These are phyloP conservation scores for Naganishia vaughanmartiniae DNA, from an alignment of 768 basidiomycete species.

Conservation along the genomic window DNA sequence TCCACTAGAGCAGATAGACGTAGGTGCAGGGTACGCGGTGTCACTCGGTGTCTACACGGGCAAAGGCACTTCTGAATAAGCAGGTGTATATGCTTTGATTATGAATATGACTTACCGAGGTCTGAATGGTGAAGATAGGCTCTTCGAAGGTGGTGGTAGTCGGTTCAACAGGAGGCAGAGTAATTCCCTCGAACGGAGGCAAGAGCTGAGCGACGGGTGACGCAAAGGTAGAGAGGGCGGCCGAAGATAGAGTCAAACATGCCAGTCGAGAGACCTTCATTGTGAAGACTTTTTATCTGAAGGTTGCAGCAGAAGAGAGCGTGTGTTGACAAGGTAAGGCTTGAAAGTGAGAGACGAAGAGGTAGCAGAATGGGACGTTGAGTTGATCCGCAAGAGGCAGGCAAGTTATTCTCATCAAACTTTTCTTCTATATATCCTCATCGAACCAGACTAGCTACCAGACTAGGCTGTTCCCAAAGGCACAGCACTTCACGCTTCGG, in stretches of 20 bases:
- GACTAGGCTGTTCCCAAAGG: too few species aligned
- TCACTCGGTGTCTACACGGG: background rate
- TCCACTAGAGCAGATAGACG: background rate
- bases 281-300: background rate
- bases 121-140: background rate
- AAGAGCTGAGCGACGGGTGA: constrained; percentile 5
- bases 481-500: too few species aligned
- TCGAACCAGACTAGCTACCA: too few species aligned
- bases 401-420: background rate
- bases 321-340: background rate
- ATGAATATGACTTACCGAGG: background rate
- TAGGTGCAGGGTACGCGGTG: background rate
- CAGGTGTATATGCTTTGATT: background rate
- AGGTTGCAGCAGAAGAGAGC: background rate
- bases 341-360: background rate
- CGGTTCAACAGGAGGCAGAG: background rate
- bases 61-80: background rate
- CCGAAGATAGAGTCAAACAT: background rate
- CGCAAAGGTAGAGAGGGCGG: constrained; percentile 2
- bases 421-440: background rate
- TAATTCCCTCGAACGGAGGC: background rate
- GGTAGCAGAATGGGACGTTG: background rate
- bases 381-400: background rate
- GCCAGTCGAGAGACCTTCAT: constrained; percentile 1
- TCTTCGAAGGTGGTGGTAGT: background rate